Evolutionary conservation across 768 basidiomycete genomes (phyloP).

Genomic region (Stropharia rugosoannulata): DNA sequence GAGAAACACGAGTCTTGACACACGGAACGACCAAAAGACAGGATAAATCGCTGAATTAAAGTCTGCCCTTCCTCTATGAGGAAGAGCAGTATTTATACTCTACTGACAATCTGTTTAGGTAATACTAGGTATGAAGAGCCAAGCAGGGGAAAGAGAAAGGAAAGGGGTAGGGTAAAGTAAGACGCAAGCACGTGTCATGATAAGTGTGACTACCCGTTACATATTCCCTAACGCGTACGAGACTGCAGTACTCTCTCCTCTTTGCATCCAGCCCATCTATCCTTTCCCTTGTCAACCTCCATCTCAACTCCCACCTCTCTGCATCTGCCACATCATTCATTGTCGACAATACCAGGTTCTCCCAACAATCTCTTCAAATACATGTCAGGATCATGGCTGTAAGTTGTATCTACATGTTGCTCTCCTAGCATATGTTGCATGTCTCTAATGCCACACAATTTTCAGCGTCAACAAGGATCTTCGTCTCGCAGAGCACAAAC

Average conservation of each 20-base stretch:
- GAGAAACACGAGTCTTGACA: too few species aligned
- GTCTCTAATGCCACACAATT: conserved; percentile 22
- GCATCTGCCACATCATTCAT: conserved; percentile 27
- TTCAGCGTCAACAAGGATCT: conserved; percentile 42
- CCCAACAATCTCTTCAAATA: conserved; percentile 39
- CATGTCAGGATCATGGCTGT: conserved; percentile 41
- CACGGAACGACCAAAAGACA: too few species aligned
- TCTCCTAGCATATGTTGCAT: conserved; percentile 15
- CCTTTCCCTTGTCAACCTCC: conserved; percentile 22
- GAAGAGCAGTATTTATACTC: too few species aligned
- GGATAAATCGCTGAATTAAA: too few species aligned
- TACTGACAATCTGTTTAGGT: too few species aligned
- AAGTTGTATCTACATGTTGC: conserved; percentile 33
- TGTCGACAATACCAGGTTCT: conserved; percentile 27
- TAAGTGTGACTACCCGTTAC: too few species aligned
- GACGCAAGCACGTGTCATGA: too few species aligned
- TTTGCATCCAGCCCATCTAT: conserved; percentile 18
- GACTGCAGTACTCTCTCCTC: conserved; percentile 14
- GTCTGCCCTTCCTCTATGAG: too few species aligned
- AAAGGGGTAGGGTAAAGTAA: too few species aligned
- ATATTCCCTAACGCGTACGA: neutral
- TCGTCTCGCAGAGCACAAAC: conserved; percentile 45
- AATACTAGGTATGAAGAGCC: too few species aligned
- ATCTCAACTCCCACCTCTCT: conserved; percentile 24
- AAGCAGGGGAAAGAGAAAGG: too few species aligned